Evolutionary conservation across 768 basidiomycete genomes (phyloP).

Genomic region (Grammothele lineata): DNA sequence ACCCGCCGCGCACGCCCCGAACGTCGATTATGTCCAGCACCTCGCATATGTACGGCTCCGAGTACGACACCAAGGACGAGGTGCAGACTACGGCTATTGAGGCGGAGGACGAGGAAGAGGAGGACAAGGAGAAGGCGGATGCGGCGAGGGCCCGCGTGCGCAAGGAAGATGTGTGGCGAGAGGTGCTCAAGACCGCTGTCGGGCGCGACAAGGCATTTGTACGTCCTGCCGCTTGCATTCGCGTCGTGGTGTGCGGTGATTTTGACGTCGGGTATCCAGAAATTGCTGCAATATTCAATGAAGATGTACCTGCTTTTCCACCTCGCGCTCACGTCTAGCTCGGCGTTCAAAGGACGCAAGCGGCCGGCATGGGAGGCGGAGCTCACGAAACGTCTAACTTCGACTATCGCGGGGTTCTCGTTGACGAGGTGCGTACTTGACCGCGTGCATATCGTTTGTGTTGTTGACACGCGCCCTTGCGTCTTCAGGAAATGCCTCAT

Average conservation of each 20-base stretch:
- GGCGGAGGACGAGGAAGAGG: conserved; percentile 24
- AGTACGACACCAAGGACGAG: conserved; percentile 43
- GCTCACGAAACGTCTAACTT: conserved; percentile 55
- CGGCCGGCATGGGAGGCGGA: conserved; percentile 52
- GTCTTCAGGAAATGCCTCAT: conserved; percentile 68
- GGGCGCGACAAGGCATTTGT: conserved; percentile 87
- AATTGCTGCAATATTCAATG: conserved; percentile 84
- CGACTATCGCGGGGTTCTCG: conserved; percentile 65
- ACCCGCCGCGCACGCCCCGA: conserved; percentile 75
- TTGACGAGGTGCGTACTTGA: conserved; percentile 54
- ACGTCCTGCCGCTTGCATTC: conserved; percentile 33
- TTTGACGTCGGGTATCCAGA: conserved; percentile 40
- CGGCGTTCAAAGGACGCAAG: conserved; percentile 42
- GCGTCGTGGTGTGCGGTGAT: neutral
- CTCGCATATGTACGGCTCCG: conserved; percentile 35
- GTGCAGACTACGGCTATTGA: conserved; percentile 20
- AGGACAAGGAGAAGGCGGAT: conserved; percentile 26
- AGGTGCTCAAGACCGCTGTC: conserved; percentile 70
- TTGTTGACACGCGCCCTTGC: neutral
- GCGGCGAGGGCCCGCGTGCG: conserved; percentile 46
- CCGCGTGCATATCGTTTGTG: neutral
- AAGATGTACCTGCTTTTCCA: conserved; percentile 73
- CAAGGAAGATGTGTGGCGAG: conserved; percentile 73
- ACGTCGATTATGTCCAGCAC: conserved; percentile 38
- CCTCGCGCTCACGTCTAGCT: conserved; percentile 40